phyloP scores from a whole-genome alignment of 2,329 filamentous ascomycete species.

The Pseudogymnoascus pannorum region DNA sequence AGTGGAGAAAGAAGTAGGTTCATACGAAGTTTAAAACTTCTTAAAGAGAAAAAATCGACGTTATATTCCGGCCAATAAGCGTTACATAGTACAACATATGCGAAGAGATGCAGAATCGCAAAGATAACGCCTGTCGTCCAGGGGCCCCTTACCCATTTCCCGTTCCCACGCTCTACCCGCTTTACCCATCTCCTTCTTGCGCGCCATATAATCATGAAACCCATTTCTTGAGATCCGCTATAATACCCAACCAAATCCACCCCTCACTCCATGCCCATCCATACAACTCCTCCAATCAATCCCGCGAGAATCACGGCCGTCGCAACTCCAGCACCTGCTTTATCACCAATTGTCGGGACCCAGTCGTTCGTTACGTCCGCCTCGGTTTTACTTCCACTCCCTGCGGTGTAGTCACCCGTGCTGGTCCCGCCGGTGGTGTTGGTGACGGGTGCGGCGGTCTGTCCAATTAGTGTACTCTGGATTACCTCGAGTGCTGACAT shows the following conservation, averaged over 20 bases:
- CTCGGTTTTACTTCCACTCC: neutral
- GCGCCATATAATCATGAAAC: neutral
- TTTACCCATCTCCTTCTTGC: neutral
- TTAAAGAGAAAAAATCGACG: neutral
- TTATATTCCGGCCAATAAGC: neutral
- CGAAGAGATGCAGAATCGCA: neutral
- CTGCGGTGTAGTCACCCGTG: slow-evolving; percentile 32
- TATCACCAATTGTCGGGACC: slow-evolving; percentile 25
- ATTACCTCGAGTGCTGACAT: slow-evolving; percentile 50
- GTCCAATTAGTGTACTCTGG: slow-evolving; percentile 30
- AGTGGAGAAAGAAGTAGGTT: neutral
- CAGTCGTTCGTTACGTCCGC: neutral
- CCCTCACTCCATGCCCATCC: slow-evolving; percentile 28
- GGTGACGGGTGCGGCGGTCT: slow-evolving; percentile 34
- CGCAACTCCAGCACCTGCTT: slow-evolving; percentile 34
- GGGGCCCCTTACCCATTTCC: neutral
- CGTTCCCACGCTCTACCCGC: neutral
- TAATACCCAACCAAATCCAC: neutral
- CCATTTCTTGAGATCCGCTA: neutral
- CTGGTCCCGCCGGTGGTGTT: slow-evolving; percentile 44
- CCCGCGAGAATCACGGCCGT: slow-evolving; percentile 30
- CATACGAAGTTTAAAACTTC: neutral
- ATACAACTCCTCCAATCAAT: slow-evolving; percentile 29
- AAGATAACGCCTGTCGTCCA: neutral
- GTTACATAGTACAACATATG: neutral